These are phyloP conservation scores for Stentor coeruleus DNA, from an alignment of 73 alveolate genomes.

Conservation along the genomic window DNA sequence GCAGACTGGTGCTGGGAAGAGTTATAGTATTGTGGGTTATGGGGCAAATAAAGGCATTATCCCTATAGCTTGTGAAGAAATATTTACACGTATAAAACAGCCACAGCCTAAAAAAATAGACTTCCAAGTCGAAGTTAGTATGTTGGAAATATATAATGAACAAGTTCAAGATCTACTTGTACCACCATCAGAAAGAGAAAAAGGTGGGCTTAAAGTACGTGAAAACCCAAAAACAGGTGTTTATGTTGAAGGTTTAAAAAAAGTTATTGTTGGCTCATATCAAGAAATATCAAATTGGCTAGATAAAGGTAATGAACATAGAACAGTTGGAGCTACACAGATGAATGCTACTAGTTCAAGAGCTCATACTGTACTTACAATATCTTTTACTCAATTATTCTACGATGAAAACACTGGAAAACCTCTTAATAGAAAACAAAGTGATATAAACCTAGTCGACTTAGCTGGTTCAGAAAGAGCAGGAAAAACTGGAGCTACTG, in stretches of 20 bases:
- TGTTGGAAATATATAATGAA: slow-evolving; percentile 98
- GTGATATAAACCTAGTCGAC: slow-evolving; percentile 94
- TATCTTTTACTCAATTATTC: slow-evolving; percentile 59
- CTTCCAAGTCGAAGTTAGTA: slow-evolving; percentile 71
- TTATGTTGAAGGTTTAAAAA: slow-evolving; percentile 86
- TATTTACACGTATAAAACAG: slow-evolving; percentile 72
- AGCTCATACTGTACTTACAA: slow-evolving; percentile 85
- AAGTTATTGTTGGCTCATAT: slow-evolving; percentile 87
- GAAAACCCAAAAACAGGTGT: slow-evolving; percentile 90
- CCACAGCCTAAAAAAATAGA: slow-evolving; percentile 39
- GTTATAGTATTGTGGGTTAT: slow-evolving; percentile 98
- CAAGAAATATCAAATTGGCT: slow-evolving; percentile 81
- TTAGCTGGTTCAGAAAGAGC: slow-evolving; percentile 98
- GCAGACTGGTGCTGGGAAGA: slow-evolving; percentile 84
- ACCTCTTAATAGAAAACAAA: slow-evolving; percentile 49
- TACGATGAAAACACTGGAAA: slow-evolving; percentile 30
- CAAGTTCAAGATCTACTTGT: slow-evolving; percentile 91
- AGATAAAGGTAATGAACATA: slow-evolving; percentile 90
- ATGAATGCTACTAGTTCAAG: slow-evolving; percentile 91
- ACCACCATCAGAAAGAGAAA: slow-evolving; percentile 72
- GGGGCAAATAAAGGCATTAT: slow-evolving; percentile 98
- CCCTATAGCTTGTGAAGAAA: slow-evolving; percentile 98
- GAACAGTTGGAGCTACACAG: slow-evolving; percentile 91
- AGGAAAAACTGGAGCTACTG: slow-evolving; percentile 85
- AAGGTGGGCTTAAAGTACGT: slow-evolving; percentile 92